phyloP scores from a whole-genome alignment of 164 flowering plant genomes.

The Brasenia schreberi region DNA sequence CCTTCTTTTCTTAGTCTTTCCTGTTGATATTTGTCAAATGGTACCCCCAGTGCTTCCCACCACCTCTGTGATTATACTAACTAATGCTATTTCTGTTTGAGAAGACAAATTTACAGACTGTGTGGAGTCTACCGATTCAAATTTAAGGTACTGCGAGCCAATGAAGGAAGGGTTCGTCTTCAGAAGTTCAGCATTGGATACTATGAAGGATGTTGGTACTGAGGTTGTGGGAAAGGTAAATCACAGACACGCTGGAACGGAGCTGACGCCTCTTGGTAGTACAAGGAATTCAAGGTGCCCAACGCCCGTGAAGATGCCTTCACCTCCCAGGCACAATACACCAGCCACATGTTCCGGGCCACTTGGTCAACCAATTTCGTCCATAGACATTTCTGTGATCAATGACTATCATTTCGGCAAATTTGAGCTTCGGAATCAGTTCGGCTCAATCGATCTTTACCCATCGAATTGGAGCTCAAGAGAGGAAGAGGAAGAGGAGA shows the following conservation, averaged over 20 bases:
- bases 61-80: not conserved
- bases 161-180: constrained; percentile 64
- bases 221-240: constrained; percentile 31
- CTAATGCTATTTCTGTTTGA: not conserved
- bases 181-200: constrained; percentile 25
- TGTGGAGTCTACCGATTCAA: constrained; percentile 30
- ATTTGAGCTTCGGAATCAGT: constrained; percentile 48
- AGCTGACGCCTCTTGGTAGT: constrained; percentile 84
- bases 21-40: not conserved
- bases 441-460: constrained; percentile 23
- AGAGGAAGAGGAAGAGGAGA: constrained; percentile 82
- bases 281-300: constrained; percentile 60
- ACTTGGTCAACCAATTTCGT: constrained; percentile 7
- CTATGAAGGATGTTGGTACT: constrained; percentile 37
- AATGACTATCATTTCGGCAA: constrained; percentile 66
- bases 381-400: constrained; percentile 41
- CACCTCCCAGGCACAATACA: constrained; percentile 88
- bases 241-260: constrained; percentile 76
- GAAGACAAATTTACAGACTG: constrained; percentile 79
- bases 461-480: constrained; percentile 76
- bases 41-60: not conserved
- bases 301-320: constrained; percentile 53
- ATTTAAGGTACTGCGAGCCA: constrained; percentile 41
- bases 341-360: constrained; percentile 72
- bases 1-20: not conserved